These are phyloP conservation scores for Pestalotiopsis sp. DNA, from an alignment of 2,329 filamentous ascomycete species.

Conservation along the genomic window DNA sequence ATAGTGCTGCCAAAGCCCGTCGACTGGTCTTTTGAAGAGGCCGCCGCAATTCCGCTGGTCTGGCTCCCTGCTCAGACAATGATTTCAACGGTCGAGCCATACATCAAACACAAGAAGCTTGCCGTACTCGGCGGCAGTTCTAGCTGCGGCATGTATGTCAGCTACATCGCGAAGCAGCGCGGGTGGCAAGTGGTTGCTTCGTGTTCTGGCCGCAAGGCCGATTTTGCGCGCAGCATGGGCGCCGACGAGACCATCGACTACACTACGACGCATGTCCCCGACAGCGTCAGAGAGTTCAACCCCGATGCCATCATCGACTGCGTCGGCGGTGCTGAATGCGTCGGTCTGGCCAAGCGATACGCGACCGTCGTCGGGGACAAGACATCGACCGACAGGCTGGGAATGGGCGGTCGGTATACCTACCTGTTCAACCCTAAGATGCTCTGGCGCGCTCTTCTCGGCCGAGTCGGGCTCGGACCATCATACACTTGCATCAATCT, in stretches of 20 bases:
- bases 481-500: constrained; percentile 12
- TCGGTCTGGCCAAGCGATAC: constrained; percentile 4
- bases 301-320: constrained; percentile 11
- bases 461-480: constrained; percentile 1
- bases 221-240: neutral
- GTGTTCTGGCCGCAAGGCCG: neutral
- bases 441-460: neutral
- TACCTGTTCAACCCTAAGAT: neutral
- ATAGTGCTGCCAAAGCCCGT: neutral
- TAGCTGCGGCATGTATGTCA: neutral
- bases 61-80: neutral
- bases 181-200: neutral
- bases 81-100: neutral
- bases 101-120: neutral
- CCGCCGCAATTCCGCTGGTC: neutral
- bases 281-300: neutral
- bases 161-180: neutral
- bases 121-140: neutral
- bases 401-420: neutral
- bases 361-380: constrained; percentile 11
- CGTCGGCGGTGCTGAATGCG: constrained; percentile 10
- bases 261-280: neutral
- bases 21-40: neutral
- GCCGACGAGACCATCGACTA: neutral
- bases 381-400: neutral